Conservation (phyloP, 2,329 filamentous ascomycete species). For the Daldinia sp. region DNA sequence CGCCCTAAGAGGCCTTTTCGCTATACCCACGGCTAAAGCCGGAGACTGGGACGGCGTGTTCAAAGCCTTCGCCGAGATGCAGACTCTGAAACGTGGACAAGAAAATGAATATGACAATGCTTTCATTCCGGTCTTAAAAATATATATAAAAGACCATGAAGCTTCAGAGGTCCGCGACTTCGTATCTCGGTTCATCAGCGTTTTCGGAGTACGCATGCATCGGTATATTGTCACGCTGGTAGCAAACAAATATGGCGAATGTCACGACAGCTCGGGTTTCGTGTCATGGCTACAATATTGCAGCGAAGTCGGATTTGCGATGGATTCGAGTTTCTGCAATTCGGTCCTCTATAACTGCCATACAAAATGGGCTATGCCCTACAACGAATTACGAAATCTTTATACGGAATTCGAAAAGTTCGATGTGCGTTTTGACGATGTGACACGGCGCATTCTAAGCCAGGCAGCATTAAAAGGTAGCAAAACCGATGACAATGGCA, state of each 20-base stretch:
- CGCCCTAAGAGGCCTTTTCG: conserved; percentile 54
- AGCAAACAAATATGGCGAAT: conserved; percentile 58
- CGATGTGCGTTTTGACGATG: conserved; percentile 52
- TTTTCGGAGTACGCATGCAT: conserved; percentile 54
- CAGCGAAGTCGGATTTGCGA: conserved; percentile 51
- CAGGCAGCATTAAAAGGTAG: conserved; percentile 46
- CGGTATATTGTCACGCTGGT: conserved; percentile 57
- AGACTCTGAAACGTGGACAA: conserved; percentile 20
- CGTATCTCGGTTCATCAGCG: conserved; percentile 53
- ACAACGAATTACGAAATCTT: conserved; percentile 52
- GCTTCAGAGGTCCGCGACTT: conserved; percentile 57
- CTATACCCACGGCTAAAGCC: conserved; percentile 53
- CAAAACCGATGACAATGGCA: conserved; percentile 21
- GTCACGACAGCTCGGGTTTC: conserved; percentile 55
- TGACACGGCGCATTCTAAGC: conserved; percentile 57
- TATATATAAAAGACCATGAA: conserved; percentile 56
- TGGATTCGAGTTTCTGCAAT: conserved; percentile 56
- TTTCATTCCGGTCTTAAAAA: conserved; percentile 56
- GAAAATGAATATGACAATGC: conserved; percentile 48
- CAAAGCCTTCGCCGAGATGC: conserved; percentile 50
- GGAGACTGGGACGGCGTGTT: conserved; percentile 59
- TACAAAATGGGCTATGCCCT: conserved; percentile 55
- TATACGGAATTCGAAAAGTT: conserved; percentile 52
- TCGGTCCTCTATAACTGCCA: conserved; percentile 56
- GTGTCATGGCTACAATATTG: conserved; percentile 58